Evolutionary conservation across 148 eudicot genomes (phyloP).

Genomic region (Vaccinium macrocarpon): DNA sequence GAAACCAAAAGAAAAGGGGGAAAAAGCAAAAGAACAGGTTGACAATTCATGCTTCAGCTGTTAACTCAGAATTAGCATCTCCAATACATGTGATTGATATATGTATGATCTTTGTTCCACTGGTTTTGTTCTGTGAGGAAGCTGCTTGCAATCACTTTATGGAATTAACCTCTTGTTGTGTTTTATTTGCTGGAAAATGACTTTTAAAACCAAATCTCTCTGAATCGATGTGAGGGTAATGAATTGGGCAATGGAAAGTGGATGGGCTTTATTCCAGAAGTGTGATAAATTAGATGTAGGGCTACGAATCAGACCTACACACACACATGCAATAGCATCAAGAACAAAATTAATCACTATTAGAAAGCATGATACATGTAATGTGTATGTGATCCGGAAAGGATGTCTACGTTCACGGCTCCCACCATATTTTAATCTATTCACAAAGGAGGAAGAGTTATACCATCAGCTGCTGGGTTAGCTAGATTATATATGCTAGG

Average conservation of each 20-base stretch:
- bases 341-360: background rate
- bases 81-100: background rate
- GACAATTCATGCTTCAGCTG: conserved; percentile 3
- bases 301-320: background rate
- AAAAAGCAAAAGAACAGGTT: background rate
- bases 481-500: background rate
- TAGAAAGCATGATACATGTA: background rate
- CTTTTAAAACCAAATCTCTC: background rate
- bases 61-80: background rate
- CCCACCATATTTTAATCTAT: background rate
- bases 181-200: background rate
- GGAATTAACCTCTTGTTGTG: background rate
- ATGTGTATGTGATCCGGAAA: background rate
- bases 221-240: conserved; percentile 1
- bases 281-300: background rate
- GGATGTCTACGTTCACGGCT: background rate
- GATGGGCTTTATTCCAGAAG: background rate
- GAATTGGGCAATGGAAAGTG: background rate
- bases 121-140: background rate
- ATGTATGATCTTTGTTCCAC: background rate
- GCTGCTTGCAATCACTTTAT: background rate
- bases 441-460: background rate
- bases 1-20: background rate
- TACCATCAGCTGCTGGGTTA: background rate
- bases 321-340: background rate